Base-by-base conservation (phyloP, 139 green algal genomes). In the Pleodorina starrii region DNA sequence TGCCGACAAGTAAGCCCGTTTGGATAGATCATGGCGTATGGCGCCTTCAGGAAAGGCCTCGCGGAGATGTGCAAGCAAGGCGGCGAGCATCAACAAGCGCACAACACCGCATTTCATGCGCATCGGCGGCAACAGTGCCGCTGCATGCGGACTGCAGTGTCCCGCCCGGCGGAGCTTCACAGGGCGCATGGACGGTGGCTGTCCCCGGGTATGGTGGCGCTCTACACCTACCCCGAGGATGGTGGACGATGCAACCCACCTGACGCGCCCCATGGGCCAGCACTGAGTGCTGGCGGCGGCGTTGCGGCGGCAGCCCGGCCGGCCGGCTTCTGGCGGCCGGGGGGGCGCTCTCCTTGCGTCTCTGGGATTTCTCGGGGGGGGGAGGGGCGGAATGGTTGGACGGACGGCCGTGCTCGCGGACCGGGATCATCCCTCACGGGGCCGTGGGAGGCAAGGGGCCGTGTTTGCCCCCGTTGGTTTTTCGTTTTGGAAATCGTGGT, bases 41-140 rank as follows among this genome's bases (percentile, higher is more conserved):
- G 35, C 27, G 27, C 44, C 14, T 82, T 63, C 44, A n/a, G 74
- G 27, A 0, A 12, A 23, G 6, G 43, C 9, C 27, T 82, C 17
- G 17, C 5, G 40, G 2, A 42, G 4, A 60, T 60, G 40, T 21
- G n/a, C n/a, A n/a, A n/a, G n/a, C 1, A 14, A 27, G 44, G 27
- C 16, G 12, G 74, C 44, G 1, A 43, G 74, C 29, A 14, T 82
- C 1, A 7, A 29, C 0, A 42, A 40, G 19, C 14, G 40, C 29
- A 66, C 63, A 9, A 82, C n/a, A 14, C 74, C 74, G 0, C 74
- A 82, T 9, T 82, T 43, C 17, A 43, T 63, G 44, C 43, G 74
- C 27, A 82, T 82, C 42, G 72, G 72, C 43, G 74, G 74, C 44
- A 82, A 82, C 74, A 66, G 27, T 19, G 44, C 25, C 5, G 74